Evolutionary conservation across 73 alveolate species (phyloP).

Genomic region (Breviolum minutum): DNA sequence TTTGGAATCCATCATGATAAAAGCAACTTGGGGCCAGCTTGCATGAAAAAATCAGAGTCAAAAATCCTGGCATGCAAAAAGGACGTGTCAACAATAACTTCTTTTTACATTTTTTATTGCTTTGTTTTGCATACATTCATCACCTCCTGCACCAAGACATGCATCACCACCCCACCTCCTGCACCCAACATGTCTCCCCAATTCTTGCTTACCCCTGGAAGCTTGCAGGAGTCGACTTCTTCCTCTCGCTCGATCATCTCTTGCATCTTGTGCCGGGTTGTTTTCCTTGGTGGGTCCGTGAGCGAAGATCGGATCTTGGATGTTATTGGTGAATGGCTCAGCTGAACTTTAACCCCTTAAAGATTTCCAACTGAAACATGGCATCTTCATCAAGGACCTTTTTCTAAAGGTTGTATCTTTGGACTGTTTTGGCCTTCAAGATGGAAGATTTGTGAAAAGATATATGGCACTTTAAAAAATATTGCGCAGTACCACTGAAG

Average conservation of each 20-base stretch:
- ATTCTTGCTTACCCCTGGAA: neutral
- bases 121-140: neutral
- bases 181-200: neutral
- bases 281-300: neutral
- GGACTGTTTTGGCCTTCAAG: neutral
- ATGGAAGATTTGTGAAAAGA: no score
- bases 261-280: neutral
- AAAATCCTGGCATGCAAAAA: neutral
- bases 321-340: no score
- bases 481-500: no score
- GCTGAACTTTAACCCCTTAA: no score
- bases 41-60: neutral
- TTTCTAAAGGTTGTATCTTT: neutral
- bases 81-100: neutral
- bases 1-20: neutral
- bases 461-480: neutral
- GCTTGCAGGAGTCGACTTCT: neutral
- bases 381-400: neutral
- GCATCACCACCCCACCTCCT: no score
- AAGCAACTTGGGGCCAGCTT: neutral
- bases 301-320: no score
- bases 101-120: neutral
- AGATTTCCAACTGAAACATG: neutral
- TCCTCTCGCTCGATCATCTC: constrained; percentile 1
- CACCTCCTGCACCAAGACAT: neutral